Base-by-base conservation (phyloP, 441 rosid species). In the Euphorbia celastroides region DNA sequence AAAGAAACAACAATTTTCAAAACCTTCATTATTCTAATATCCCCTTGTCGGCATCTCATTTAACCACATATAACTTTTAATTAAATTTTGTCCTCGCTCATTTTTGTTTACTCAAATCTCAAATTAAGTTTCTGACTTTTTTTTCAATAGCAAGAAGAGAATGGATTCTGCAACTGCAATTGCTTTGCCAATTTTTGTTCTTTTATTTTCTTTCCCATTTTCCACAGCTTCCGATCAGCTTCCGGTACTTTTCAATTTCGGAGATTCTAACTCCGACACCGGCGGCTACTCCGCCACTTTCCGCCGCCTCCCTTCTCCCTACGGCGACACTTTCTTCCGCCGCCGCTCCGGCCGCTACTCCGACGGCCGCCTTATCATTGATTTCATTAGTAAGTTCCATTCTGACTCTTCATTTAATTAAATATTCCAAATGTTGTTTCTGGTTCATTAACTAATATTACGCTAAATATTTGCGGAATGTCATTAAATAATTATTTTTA, bases 181-280 rank as follows among this genome's bases (percentile, higher is more conserved):
- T 20, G 38, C 56, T 19, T 5, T 27, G 27, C 25, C 20, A 20
- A 50, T 50, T 20, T 4, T 8, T 1, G 5, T 48, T 11, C 13
- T 51, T 50, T 31, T 51, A 0, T 5, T 48, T 46, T 46, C 28
- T 64, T 31, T 14, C 31, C 17, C 42, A 50, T 20, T 64, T 3
- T n/a, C 31, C 9, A 7, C 81, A 0, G 25, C 16, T 32, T 28
- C 25, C 31, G 75, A 78, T 41, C 70, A 60, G 12, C 66, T 78
- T 42, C 80, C 77, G 9, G 79, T 81, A 0, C 65, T 75, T n/a
- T 75, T 69, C 77, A 81, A 68, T 71, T 79, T 75, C 1, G 82
- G 81, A 0, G 83, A 83, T 71, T 83, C 83, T 0, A 79, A 82
- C 61, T 79, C 83, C 8, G 80, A 82, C 73, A 79, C 83, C 0